Evolutionary conservation across 2,329 filamentous ascomycete genomes (phyloP), one percentile per base, ranked within the genome.

Genomic region (Nemania sp.): DNA sequence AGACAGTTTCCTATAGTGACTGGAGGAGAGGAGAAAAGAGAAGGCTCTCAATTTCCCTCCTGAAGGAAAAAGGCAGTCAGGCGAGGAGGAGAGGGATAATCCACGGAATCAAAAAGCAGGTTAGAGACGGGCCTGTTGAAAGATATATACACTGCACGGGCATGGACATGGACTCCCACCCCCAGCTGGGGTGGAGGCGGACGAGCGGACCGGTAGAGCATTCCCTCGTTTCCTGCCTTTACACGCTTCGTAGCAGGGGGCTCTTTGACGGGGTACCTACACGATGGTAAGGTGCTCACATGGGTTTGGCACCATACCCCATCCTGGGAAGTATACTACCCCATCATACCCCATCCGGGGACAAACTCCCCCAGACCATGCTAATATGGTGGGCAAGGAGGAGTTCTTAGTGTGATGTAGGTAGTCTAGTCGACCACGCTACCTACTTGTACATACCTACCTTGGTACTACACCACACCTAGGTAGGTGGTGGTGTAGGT

Each of bases 181-280:
- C 55, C 57, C 65, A 49, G 65, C 52, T 29, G 25, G 25, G 25
- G 25, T 59, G 49, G 56, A 53, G 55, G 50, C 71, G 71, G 71
- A 62, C 71, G 60, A 70, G 60, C 71, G 71, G 71, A 71, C 69
- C 71, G 71, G 67, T 62, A 66, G 65, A 63, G 61, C 61, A 55
- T 34, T 32, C 45, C 59, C 65, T 65, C 57, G 52, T 49, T 63
- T 60, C 60, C 42, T 62, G 48, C 43, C 60, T 59, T 62, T 55
- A 59, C 53, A 63, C 47, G 51, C 56, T 50, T 60, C 11, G 25
- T 29, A 29, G 25, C 25, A 4, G 25, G 46, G 64, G 68, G 62
- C 69, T 71, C 68, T 71, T 54, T 64, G 67, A 65, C 62, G 55
- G 55, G 57, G 59, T 60, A 45, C 53, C 56, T 49, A 40, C 63